phyloP scores from a whole-genome alignment of 768 basidiomycete species.

The Tylopilus plumbeoviolaceoides region DNA sequence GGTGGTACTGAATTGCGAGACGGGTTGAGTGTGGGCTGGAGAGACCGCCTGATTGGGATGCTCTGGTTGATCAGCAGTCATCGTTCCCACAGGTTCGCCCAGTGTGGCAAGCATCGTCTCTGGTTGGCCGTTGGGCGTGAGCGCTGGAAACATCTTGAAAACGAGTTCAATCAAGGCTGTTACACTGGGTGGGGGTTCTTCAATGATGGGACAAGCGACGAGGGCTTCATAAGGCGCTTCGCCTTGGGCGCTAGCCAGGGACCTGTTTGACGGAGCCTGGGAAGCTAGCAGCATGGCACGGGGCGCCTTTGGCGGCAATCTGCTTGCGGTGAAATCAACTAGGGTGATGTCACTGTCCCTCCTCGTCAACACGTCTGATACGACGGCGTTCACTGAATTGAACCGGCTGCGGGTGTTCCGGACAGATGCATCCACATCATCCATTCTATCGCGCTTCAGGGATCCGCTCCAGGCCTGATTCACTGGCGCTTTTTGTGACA shows the following conservation, averaged over 20 bases:
- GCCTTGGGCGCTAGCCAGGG: background rate
- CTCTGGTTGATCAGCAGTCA: background rate
- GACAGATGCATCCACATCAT: slow-evolving; percentile 11
- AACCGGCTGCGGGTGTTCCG: slow-evolving; percentile 17
- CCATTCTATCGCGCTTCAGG: slow-evolving; percentile 10
- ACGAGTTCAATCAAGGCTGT: slow-evolving; percentile 3
- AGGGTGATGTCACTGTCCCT: slow-evolving; percentile 26
- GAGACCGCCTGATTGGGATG: background rate
- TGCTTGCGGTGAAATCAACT: slow-evolving; percentile 13
- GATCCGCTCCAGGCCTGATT: slow-evolving; percentile 1
- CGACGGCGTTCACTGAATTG: slow-evolving; percentile 9
- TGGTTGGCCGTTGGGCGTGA: background rate
- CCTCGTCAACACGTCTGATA: slow-evolving; percentile 16
- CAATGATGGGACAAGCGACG: slow-evolving; percentile 4
- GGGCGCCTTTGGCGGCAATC: slow-evolving; percentile 19
- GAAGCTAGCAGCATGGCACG: slow-evolving; percentile 18
- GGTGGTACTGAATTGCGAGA: background rate
- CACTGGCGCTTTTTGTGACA: slow-evolving; percentile 1
- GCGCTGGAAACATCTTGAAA: slow-evolving; percentile 8
- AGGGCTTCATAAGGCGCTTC: background rate
- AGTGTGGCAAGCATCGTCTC: background rate
- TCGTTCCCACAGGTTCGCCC: background rate
- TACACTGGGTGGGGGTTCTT: background rate
- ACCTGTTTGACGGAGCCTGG: background rate
- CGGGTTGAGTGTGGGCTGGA: background rate